Base-by-base conservation (phyloP, 2,329 filamentous ascomycete genomes). In the Ophiosphaerella herpotricha region DNA sequence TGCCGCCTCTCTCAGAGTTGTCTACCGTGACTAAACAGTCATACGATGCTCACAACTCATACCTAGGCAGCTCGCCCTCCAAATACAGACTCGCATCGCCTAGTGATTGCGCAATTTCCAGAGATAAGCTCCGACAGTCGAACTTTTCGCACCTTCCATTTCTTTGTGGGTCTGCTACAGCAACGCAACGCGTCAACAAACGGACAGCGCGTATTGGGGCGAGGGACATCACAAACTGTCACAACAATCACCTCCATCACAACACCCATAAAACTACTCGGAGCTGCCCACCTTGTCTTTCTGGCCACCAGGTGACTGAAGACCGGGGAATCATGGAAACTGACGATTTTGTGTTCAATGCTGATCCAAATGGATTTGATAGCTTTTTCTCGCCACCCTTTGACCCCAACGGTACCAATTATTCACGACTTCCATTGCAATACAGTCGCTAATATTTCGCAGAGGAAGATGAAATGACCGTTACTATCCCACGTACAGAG, bases 121-220 rank as follows among this genome's bases (percentile, higher is more conserved):
- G 12, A 14, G 7, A 8, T 2, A 29, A 29, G 16, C 16, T n/a
- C 16, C 21, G 11, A 7, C 11, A 40, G 23, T n/a, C 31, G 21
- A 12, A 43, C 12, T 50, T 46, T 31, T 41, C 46, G 42, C 39
- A 7, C 39, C 44, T 54, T 55, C 48, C 54, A 26, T 58, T 52
- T 55, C 48, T 39, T 48, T 39, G 45, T 33, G 43, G 12, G n/a
- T 52, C 42, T 36, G 40, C 49, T 49, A 36, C 54, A 26, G 52
- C 56, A 56, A 55, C 52, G 35, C 18, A 41, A 24, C 18, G 39
- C 35, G 39, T 41, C 42, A 48, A 46, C 41, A 43, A 29, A 37
- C 40, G 37, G 45, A 49, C 31, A 39, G 23, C 32, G 33, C 35
- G 12, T 43, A 47, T 31, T 40, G 52, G 40, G n/a, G 33, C 39